Percentiles rank a stretch among this genome's conserved stretches.
phyloP scores from a whole-genome alignment of 2,329 filamentous ascomycete genomes.

The Aspergillus fumigatus region DNA sequence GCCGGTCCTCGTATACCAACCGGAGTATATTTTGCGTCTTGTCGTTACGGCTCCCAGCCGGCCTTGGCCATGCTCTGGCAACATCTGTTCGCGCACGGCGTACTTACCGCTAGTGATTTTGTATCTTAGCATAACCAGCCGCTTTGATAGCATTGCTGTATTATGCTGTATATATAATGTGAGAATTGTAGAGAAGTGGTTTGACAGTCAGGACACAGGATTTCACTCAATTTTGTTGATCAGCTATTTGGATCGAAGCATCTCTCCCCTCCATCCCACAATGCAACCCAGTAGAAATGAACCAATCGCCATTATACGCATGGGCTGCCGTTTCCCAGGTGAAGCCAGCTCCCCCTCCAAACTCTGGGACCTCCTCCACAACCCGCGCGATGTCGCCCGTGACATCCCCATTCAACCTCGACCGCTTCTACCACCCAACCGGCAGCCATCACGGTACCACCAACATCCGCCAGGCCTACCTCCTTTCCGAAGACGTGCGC shows the following conservation, averaged over 20 bases:
- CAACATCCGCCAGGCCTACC: neutral
- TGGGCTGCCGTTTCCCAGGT: slow-evolving; percentile 9
- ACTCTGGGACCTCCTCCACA: slow-evolving; percentile 8
- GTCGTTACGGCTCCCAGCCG: no score
- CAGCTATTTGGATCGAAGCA: neutral
- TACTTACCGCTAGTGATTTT: no score
- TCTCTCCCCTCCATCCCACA: neutral
- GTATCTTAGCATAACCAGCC: no score
- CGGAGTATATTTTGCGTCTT: no score
- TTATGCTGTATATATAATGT: no score
- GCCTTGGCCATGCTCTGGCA: no score
- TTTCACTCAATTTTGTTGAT: neutral
- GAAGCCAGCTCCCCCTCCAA: slow-evolving; percentile 2
- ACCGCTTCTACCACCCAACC: slow-evolving; percentile 4
- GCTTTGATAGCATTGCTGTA: no score
- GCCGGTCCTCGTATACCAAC: no score
- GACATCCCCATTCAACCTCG: slow-evolving; percentile 1
- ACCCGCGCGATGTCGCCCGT: neutral
- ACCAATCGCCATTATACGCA: slow-evolving; percentile 13
- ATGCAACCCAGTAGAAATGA: neutral
- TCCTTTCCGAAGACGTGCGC: neutral
- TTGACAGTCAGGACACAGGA: neutral
- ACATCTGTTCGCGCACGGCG: no score
- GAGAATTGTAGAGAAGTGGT: no score
- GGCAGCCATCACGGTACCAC: slow-evolving; percentile 1